phyloP scores from a whole-genome alignment of 495 filamentous ascomycete species.

The Trichoderma gamsii region DNA sequence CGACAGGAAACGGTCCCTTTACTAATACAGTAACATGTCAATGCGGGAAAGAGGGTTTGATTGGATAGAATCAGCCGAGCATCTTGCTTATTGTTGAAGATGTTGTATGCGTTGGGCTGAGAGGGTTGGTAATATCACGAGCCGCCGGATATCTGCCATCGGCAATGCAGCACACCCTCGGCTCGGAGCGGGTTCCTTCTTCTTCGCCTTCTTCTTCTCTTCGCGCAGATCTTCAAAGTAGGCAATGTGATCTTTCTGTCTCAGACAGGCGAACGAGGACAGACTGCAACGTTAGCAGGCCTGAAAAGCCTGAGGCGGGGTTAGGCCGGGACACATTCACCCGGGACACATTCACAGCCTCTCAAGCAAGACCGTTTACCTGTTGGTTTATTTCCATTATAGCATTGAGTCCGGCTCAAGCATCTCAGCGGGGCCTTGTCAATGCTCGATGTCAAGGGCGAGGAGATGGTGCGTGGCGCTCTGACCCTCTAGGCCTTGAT shows the following conservation, averaged over 20 bases:
- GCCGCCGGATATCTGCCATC: neutral
- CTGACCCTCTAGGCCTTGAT: neutral
- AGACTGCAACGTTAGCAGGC: neutral
- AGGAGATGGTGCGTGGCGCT: neutral
- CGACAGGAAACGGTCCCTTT: neutral
- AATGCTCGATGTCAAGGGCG: neutral
- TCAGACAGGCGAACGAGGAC: neutral
- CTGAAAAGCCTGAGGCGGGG: constrained; percentile 4
- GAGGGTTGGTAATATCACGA: neutral
- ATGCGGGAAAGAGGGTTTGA: neutral
- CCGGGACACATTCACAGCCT: neutral
- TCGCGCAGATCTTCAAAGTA: neutral
- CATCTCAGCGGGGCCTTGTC: neutral
- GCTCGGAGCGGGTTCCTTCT: neutral
- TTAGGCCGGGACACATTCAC: constrained; percentile 6
- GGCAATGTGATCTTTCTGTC: neutral
- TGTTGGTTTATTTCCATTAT: neutral
- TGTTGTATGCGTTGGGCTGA: neutral
- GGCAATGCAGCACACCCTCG: neutral
- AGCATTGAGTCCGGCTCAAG: neutral
- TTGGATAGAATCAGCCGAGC: neutral
- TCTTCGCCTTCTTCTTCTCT: neutral
- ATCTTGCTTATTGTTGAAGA: neutral
- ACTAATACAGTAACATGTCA: neutral
- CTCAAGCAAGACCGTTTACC: neutral